Evolutionary conservation across 192 early-diverging fungal species (phyloP).

Genomic region (Rhizoclosmatium globosum): DNA sequence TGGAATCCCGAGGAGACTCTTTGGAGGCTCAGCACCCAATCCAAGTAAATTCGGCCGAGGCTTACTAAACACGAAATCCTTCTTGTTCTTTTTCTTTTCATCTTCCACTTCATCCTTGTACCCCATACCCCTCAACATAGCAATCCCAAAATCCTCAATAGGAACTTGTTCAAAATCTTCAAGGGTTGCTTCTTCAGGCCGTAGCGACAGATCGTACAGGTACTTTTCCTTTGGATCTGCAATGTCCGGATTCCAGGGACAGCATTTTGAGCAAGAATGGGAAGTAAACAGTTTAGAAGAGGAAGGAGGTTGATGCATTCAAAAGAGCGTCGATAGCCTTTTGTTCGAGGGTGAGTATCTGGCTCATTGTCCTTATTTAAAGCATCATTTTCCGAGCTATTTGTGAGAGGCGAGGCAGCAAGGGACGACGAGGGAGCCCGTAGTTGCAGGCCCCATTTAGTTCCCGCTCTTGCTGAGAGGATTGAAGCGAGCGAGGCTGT

Average conservation of each 20-base stretch:
- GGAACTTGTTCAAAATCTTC: constrained; percentile 86
- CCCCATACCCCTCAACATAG: constrained; percentile 91
- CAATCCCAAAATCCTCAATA: constrained; percentile 88
- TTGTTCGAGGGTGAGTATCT: constrained; percentile 37
- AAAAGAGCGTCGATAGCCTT: constrained; percentile 41
- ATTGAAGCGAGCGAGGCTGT: background rate
- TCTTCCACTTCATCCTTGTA: constrained; percentile 77
- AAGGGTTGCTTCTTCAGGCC: constrained; percentile 67
- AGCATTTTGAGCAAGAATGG: constrained; percentile 54
- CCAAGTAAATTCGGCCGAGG: constrained; percentile 80
- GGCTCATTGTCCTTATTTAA: no score
- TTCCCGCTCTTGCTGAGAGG: background rate
- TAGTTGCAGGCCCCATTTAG: constrained; percentile 43
- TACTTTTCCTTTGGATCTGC: constrained; percentile 65
- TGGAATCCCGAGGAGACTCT: background rate
- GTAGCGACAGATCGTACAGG: constrained; percentile 65
- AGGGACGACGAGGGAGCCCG: constrained; percentile 20
- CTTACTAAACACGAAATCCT: constrained; percentile 36
- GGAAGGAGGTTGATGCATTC: background rate
- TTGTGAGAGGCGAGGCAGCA: background rate
- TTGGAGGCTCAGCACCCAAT: constrained; percentile 79
- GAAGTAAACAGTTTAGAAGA: constrained; percentile 30
- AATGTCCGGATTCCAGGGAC: constrained; percentile 52
- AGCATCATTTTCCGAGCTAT: background rate
- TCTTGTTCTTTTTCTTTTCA: constrained; percentile 53